These are phyloP conservation scores for Alternaria metachromatica DNA, from an alignment of 2,329 filamentous ascomycete species.

Conservation along the genomic window DNA sequence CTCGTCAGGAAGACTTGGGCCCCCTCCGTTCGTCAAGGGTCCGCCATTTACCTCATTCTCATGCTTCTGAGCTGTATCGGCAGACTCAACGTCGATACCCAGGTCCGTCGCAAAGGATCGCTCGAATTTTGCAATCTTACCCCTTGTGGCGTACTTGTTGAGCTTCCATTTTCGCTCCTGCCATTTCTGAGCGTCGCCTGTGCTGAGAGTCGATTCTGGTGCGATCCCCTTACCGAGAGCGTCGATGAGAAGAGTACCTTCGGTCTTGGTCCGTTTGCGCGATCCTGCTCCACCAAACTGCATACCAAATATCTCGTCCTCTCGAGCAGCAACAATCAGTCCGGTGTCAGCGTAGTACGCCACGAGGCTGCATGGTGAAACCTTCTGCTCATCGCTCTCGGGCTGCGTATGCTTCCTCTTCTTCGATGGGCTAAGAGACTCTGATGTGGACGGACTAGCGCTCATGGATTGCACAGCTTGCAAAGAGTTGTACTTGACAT, in stretches of 20 bases:
- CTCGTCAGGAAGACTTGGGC: slow-evolving; percentile 24
- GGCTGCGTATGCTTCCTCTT: slow-evolving; percentile 43
- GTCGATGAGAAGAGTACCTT: slow-evolving; percentile 70
- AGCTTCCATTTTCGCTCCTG: slow-evolving; percentile 41
- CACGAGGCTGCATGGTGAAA: slow-evolving; percentile 26
- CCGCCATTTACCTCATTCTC: slow-evolving; percentile 30
- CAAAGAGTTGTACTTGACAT: slow-evolving; percentile 68
- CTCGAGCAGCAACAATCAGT: slow-evolving; percentile 69
- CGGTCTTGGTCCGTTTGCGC: slow-evolving; percentile 47
- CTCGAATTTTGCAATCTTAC: slow-evolving; percentile 52
- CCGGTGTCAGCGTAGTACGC: slow-evolving; percentile 70
- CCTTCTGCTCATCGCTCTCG: slow-evolving; percentile 56
- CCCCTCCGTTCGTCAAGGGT: slow-evolving; percentile 30
- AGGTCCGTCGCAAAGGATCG: slow-evolving; percentile 47
- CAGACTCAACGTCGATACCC: slow-evolving; percentile 39
- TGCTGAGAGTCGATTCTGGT: neutral
- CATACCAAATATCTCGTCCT: slow-evolving; percentile 69
- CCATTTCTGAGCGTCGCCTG: slow-evolving; percentile 31
- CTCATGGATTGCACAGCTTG: slow-evolving; percentile 52
- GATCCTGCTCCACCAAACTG: slow-evolving; percentile 54
- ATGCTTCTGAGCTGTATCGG: slow-evolving; percentile 22
- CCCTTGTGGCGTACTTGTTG: slow-evolving; percentile 46
- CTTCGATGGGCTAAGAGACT: slow-evolving; percentile 43
- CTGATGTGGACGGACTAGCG: slow-evolving; percentile 13
- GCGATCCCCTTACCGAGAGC: slow-evolving; percentile 71